A percentile compares a stretch with the other conserved stretches of the same genome.
Evolutionary conservation across 225 moss, liverwort and hornwort species (phyloP).

Genomic region (Sphagnum contortum): DNA sequence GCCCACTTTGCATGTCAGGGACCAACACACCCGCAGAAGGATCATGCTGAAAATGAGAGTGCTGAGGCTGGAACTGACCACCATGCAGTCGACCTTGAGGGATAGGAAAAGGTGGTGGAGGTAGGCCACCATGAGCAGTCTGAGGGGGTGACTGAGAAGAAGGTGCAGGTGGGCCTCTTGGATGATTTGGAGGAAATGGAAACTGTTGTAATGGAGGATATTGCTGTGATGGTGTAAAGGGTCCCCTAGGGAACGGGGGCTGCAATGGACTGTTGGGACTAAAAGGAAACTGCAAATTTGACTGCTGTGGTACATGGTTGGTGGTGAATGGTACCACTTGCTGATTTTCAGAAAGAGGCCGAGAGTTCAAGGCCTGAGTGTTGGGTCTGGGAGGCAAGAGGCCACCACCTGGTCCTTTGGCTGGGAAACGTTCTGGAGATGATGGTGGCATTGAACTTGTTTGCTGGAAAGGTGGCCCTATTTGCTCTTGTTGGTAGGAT

Average conservation of each 20-base stretch:
- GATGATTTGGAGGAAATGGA: conserved; percentile 37
- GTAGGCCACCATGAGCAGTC: conserved; percentile 26
- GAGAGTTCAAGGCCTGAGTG: neutral
- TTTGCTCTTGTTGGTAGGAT: conserved; percentile 21
- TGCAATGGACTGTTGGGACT: conserved; percentile 31
- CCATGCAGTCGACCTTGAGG: conserved; percentile 50
- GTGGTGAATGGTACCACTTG: conserved; percentile 30
- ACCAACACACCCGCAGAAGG: conserved; percentile 18
- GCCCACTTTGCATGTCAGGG: conserved; percentile 25
- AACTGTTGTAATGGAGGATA: conserved; percentile 37
- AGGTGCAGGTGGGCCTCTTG: conserved; percentile 27
- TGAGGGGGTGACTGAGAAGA: conserved; percentile 24
- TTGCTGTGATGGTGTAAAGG: conserved; percentile 41
- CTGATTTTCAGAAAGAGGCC: conserved; percentile 10
- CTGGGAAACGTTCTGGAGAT: conserved; percentile 32
- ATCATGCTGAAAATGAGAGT: conserved; percentile 31
- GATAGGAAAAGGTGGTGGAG: conserved; percentile 40
- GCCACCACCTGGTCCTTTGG: conserved; percentile 24
- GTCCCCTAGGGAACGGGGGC: conserved; percentile 47
- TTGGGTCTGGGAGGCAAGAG: conserved; percentile 35
- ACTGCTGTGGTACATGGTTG: too few relatives aligned
- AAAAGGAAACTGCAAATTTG: conserved; percentile 16
- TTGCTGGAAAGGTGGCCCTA: conserved; percentile 37
- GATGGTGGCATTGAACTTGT: conserved; percentile 13
- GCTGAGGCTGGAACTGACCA: conserved; percentile 47